These are phyloP conservation scores for Cryphonectria parasitica DNA, from an alignment of 2,329 filamentous ascomycete genomes.

Conservation along the genomic window DNA sequence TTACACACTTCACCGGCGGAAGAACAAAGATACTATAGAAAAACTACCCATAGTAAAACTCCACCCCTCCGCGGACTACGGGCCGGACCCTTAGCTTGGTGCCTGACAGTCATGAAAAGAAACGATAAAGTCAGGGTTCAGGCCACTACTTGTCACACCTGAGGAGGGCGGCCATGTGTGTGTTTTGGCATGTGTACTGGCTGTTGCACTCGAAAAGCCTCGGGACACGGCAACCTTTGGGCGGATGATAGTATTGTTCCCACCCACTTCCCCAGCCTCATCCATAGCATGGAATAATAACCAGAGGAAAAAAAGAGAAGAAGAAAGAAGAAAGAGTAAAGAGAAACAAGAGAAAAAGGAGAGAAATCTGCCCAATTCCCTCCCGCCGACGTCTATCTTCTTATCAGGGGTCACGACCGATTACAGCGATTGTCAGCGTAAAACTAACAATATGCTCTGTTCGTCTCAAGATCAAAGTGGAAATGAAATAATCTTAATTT, in stretches of 20 bases:
- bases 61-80: background rate
- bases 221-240: background rate
- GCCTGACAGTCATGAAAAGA: background rate
- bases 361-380: too few species aligned
- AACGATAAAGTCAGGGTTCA: background rate
- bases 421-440: too few species aligned
- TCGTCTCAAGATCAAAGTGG: too few species aligned
- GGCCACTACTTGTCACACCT: background rate
- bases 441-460: too few species aligned
- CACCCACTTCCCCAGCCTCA: too few species aligned
- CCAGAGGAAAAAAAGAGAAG: background rate
- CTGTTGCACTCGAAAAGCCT: background rate
- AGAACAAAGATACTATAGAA: background rate
- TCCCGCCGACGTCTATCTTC: too few species aligned
- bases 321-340: too few species aligned
- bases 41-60: background rate
- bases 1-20: background rate
- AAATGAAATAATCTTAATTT: too few species aligned
- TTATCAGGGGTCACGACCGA: too few species aligned
- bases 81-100: slow-evolving; percentile 1
- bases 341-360: too few species aligned
- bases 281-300: too few species aligned
- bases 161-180: background rate
- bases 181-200: background rate
- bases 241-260: background rate